These are phyloP conservation scores for Sutorius australiensis DNA, from an alignment of 768 basidiomycete species.

Conservation along the genomic window DNA sequence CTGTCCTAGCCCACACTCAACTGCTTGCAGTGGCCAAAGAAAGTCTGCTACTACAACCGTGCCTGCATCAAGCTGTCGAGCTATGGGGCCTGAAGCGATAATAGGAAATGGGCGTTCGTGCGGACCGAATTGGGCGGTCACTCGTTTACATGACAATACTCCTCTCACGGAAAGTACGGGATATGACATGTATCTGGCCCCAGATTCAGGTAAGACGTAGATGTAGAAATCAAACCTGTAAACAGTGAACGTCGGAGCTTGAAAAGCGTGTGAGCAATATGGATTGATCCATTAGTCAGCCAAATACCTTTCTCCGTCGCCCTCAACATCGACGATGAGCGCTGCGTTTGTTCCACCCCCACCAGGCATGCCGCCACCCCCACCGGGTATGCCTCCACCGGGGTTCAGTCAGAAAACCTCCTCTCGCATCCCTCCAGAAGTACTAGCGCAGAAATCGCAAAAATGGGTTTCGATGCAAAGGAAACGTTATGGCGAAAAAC, in stretches of 20 bases:
- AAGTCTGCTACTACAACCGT: no score
- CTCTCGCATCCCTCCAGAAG: constrained; percentile 55
- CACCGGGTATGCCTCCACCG: constrained; percentile 40
- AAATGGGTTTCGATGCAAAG: constrained; percentile 96
- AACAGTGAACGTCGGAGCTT: constrained; percentile 24
- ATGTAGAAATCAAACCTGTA: no score
- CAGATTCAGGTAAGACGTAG: no score
- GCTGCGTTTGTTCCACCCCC: constrained; percentile 35
- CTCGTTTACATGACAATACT: no score
- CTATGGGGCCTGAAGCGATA: no score
- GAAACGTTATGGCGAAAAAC: constrained; percentile 88
- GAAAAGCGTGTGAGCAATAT: constrained; percentile 6
- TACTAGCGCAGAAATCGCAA: constrained; percentile 86
- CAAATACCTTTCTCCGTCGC: constrained; percentile 20
- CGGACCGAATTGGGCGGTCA: no score
- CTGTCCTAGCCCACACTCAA: no score
- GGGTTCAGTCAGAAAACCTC: constrained; percentile 31
- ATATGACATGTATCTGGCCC: no score
- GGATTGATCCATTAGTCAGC: constrained; percentile 22
- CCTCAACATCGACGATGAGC: constrained; percentile 34
- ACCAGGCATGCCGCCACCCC: constrained; percentile 40
- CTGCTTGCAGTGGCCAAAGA: no score
- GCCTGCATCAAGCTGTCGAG: no score
- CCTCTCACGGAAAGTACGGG: no score
- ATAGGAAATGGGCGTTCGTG: no score